phyloP scores from a whole-genome alignment of 2,329 filamentous ascomycete genomes.

The Thermochaetoides dissita region DNA sequence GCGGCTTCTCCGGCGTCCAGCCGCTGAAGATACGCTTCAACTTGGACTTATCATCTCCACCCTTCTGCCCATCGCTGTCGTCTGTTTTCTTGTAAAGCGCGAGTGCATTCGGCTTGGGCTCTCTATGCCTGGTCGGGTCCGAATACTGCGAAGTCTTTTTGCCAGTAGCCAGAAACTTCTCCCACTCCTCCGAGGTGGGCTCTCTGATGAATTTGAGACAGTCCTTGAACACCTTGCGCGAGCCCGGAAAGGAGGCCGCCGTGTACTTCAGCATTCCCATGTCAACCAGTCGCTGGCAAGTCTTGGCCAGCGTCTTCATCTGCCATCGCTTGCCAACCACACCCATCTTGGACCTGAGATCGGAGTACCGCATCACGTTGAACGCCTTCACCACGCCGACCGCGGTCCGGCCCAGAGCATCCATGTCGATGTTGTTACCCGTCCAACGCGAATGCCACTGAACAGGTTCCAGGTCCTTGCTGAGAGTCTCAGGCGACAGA shows the following conservation, averaged over 20 bases:
- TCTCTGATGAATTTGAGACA: conserved; percentile 46
- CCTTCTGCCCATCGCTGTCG: conserved; percentile 2
- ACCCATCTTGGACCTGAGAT: conserved; percentile 44
- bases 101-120: conserved; percentile 17
- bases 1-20: conserved; percentile 23
- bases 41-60: conserved; percentile 7
- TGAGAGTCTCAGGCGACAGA: conserved; percentile 20
- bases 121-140: conserved; percentile 13
- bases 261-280: conserved; percentile 43
- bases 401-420: conserved; percentile 41
- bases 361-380: conserved; percentile 42
- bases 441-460: conserved; percentile 44
- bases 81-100: conserved; percentile 13
- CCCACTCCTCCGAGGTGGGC: conserved; percentile 42
- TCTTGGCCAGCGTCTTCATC: conserved; percentile 46
- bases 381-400: conserved; percentile 44
- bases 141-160: conserved; percentile 22
- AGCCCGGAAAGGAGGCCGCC: conserved; percentile 37
- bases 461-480: conserved; percentile 35
- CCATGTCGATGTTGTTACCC: conserved; percentile 43
- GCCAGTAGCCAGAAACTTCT: conserved; percentile 37
- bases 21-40: conserved; percentile 13
- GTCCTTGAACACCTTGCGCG: conserved; percentile 41
- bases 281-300: conserved; percentile 42
- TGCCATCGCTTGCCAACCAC: conserved; percentile 41